Percentiles rank a stretch among this genome's conserved stretches.
These are phyloP conservation scores for Paramarasmius palmivorus DNA, from an alignment of 1,284 basidiomycete species.

Conservation along the genomic window DNA sequence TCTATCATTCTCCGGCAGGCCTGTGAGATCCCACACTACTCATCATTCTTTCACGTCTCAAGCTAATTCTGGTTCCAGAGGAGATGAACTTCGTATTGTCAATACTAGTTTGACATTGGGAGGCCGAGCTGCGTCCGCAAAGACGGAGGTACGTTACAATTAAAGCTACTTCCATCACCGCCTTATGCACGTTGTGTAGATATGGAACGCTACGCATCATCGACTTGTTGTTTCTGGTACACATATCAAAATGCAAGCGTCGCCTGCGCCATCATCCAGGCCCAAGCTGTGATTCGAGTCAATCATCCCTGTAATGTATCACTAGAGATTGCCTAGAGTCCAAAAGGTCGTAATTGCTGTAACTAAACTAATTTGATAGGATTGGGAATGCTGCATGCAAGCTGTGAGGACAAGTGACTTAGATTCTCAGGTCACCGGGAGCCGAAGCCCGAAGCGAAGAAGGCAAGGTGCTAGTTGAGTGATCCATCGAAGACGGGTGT, in stretches of 20 bases:
- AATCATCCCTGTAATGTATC: not conserved
- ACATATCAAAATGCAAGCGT: not conserved
- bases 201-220: not conserved
- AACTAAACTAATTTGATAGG: too few relatives aligned
- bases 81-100: slow-evolving; percentile 10
- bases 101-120: slow-evolving; percentile 12
- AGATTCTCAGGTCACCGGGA: too few relatives aligned
- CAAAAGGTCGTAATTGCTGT: too few relatives aligned
- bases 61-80: slow-evolving; percentile 1
- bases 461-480: too few relatives aligned
- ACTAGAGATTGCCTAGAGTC: not conserved
- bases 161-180: not conserved
- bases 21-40: slow-evolving; percentile 27
- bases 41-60: not conserved
- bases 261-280: not conserved
- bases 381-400: too few relatives aligned
- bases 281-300: not conserved
- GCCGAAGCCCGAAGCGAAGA: too few relatives aligned
- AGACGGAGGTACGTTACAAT: slow-evolving; percentile 6
- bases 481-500: too few relatives aligned
- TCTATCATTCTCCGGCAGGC: slow-evolving; percentile 40
- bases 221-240: not conserved
- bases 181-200: not conserved
- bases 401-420: too few relatives aligned
- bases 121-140: slow-evolving; percentile 2